Percentiles rank a stretch among this genome's conserved stretches.
Evolutionary conservation across 2,329 filamentous ascomycete species (phyloP).

Genomic region (Penicillium sp.): DNA sequence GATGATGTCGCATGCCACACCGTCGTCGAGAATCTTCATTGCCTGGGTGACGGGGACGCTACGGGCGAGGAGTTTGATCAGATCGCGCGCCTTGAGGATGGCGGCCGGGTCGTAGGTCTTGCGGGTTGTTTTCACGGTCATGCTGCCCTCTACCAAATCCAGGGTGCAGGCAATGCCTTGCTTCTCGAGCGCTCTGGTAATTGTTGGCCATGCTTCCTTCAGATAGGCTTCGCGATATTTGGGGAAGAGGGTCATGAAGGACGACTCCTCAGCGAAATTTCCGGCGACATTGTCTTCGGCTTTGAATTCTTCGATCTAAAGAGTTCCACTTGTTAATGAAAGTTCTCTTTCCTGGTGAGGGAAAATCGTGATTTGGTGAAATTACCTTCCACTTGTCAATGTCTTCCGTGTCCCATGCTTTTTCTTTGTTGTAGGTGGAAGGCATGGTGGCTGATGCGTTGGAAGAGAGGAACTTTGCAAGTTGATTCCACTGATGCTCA

Average conservation of each 20-base stretch:
- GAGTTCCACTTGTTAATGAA: slow-evolving; percentile 1
- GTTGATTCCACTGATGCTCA: slow-evolving; percentile 18
- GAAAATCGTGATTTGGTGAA: background rate
- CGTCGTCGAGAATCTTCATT: slow-evolving; percentile 90
- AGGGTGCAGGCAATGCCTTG: slow-evolving; percentile 85
- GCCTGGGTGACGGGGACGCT: slow-evolving; percentile 72
- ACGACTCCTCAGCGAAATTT: slow-evolving; percentile 88
- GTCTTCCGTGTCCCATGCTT: slow-evolving; percentile 94
- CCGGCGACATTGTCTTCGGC: slow-evolving; percentile 81
- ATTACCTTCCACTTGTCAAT: slow-evolving; percentile 90
- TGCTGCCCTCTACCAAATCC: slow-evolving; percentile 91
- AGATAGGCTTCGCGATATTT: slow-evolving; percentile 96
- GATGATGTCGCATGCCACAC: slow-evolving; percentile 88
- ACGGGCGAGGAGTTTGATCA: slow-evolving; percentile 88
- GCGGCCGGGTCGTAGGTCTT: slow-evolving; percentile 90
- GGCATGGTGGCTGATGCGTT: slow-evolving; percentile 60
- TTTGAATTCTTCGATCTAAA: slow-evolving; percentile 75
- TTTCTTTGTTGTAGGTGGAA: slow-evolving; percentile 83
- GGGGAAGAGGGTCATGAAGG: slow-evolving; percentile 80
- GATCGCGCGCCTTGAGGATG: slow-evolving; percentile 88
- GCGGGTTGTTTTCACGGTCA: slow-evolving; percentile 93
- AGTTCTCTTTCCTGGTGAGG: background rate
- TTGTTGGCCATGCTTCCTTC: slow-evolving; percentile 86
- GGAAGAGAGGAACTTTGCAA: slow-evolving; percentile 5
- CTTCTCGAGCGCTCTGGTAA: slow-evolving; percentile 85